These are phyloP conservation scores for Biscogniauxia sp. DNA, from an alignment of 2,329 filamentous ascomycete species.

Conservation along the genomic window DNA sequence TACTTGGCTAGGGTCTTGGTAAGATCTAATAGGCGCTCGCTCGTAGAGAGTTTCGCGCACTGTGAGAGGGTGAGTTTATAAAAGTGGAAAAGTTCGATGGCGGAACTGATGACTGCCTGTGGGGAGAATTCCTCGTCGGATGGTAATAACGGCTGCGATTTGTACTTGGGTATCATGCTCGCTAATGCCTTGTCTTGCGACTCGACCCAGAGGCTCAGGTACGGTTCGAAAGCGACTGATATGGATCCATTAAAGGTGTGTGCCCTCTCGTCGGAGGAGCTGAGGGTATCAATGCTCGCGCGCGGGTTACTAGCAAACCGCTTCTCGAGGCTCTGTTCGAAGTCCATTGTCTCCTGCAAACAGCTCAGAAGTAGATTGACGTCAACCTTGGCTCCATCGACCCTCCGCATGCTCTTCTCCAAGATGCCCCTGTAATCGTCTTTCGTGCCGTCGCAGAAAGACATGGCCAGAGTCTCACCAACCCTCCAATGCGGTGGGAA, in stretches of 20 bases:
- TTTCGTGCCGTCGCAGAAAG: conserved; percentile 91
- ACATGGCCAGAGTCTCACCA: conserved; percentile 82
- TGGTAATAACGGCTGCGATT: conserved; percentile 73
- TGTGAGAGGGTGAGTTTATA: conserved; percentile 91
- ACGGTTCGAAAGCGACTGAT: conserved; percentile 95
- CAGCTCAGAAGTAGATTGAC: conserved; percentile 87
- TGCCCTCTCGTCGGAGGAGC: conserved; percentile 71
- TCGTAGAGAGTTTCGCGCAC: conserved; percentile 92
- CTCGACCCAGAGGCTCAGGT: conserved; percentile 94
- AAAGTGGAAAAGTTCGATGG: conserved; percentile 95
- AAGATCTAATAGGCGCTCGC: conserved; percentile 80
- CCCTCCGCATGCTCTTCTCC: conserved; percentile 77
- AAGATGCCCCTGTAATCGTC: conserved; percentile 95
- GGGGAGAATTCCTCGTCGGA: conserved; percentile 89
- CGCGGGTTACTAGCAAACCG: conserved; percentile 73
- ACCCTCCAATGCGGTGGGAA: conserved; percentile 89
- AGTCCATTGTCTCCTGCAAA: conserved; percentile 92
- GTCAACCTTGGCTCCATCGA: conserved; percentile 76
- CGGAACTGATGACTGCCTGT: conserved; percentile 86
- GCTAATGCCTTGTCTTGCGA: conserved; percentile 89
- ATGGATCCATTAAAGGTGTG: conserved; percentile 86
- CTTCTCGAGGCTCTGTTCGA: conserved; percentile 87
- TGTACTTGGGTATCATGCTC: conserved; percentile 82
- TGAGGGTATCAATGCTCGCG: conserved; percentile 85
- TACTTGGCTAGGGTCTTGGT: conserved; percentile 87